Percentiles rank a stretch among this genome's conserved stretches.
Conservation (phyloP, 768 basidiomycete species). For the Xerocomellus intermedius region DNA sequence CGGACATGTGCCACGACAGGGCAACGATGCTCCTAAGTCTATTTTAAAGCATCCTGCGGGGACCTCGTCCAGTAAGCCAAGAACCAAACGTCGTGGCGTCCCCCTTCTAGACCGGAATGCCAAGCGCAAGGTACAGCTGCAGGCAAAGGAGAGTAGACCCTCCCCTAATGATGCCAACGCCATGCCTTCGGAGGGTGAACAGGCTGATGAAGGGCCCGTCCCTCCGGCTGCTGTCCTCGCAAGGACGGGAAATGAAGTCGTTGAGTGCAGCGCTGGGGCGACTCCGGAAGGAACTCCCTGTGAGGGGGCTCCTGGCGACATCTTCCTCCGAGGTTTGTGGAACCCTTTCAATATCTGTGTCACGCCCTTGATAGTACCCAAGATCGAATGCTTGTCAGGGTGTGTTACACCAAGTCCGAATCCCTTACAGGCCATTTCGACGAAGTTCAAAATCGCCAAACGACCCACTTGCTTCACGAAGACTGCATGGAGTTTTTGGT, state of each 20-base stretch:
- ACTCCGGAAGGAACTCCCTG: slow-evolving; percentile 30
- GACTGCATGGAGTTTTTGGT: slow-evolving; percentile 84
- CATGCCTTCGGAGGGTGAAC: neutral
- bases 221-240: slow-evolving; percentile 67
- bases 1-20: slow-evolving; percentile 7
- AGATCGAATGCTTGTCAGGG: slow-evolving; percentile 90
- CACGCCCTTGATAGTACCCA: slow-evolving; percentile 18
- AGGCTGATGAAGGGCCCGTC: slow-evolving; percentile 37
- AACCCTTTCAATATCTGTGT: neutral
- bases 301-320: slow-evolving; percentile 43
- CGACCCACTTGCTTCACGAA: slow-evolving; percentile 58
- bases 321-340: slow-evolving; percentile 70
- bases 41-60: slow-evolving; percentile 22
- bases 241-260: slow-evolving; percentile 53
- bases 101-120: slow-evolving; percentile 12
- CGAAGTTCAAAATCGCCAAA: slow-evolving; percentile 64
- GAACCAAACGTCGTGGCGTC: slow-evolving; percentile 10
- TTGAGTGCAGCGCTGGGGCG: slow-evolving; percentile 65
- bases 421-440: slow-evolving; percentile 53
- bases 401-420: slow-evolving; percentile 61
- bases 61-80: slow-evolving; percentile 4
- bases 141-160: slow-evolving; percentile 23
- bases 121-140: slow-evolving; percentile 8
- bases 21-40: slow-evolving; percentile 17
- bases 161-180: slow-evolving; percentile 21